A percentile compares a stretch with the other conserved stretches of the same genome.
Evolutionary conservation across 305 asterid genomes (phyloP).

Genomic region (Striga hermonthica): DNA sequence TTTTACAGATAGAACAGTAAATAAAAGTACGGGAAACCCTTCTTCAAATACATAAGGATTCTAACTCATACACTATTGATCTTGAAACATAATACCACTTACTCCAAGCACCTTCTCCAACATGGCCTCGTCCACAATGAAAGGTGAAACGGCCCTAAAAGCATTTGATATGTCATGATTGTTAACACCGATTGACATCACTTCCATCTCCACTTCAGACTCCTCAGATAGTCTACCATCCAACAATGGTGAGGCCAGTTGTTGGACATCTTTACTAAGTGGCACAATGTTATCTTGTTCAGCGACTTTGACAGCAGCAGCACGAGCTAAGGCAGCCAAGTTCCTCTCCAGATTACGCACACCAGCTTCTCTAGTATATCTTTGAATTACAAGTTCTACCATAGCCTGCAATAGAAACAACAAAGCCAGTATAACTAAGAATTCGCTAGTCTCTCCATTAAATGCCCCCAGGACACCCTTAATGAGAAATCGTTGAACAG

Average conservation of each 20-base stretch:
- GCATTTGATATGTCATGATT: conserved; percentile 78
- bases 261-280: conserved; percentile 81
- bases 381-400: conserved; percentile 81
- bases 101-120: conserved; percentile 98
- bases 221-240: conserved; percentile 81
- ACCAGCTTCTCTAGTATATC: conserved; percentile 99
- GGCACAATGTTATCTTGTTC: conserved; percentile 81
- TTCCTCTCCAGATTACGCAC: conserved; percentile 92
- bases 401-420: conserved; percentile 53
- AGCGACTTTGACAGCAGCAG: conserved; percentile 91
- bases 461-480: conserved; percentile 11
- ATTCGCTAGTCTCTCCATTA: conserved; percentile 19
- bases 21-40: conserved; percentile 22
- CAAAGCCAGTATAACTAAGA: conserved; percentile 25
- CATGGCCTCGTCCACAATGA: conserved; percentile 88
- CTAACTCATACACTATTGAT: conserved; percentile 3
- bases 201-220: conserved; percentile 98
- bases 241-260: conserved; percentile 73
- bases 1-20: conserved; percentile 6
- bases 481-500: neutral
- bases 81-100: conserved; percentile 40
- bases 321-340: conserved; percentile 98
- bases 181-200: conserved; percentile 81
- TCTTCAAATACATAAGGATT: conserved; percentile 17
- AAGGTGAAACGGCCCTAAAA: conserved; percentile 60